A percentile compares a stretch with the other conserved stretches of the same genome.
phyloP scores from a whole-genome alignment of 331 rosid genomes.

The Arachis monticola region DNA sequence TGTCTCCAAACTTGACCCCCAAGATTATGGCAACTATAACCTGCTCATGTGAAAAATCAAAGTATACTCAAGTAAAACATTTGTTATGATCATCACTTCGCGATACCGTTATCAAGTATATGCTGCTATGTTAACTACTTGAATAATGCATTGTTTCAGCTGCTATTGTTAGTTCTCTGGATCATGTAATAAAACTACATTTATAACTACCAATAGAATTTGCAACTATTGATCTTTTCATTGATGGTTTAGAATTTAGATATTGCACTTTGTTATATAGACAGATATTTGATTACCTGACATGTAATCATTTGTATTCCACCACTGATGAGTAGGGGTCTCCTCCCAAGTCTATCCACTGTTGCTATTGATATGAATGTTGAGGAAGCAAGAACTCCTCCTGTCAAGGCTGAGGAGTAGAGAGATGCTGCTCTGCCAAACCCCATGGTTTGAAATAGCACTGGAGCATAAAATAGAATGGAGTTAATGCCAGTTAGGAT shows the following conservation, averaged over 20 bases:
- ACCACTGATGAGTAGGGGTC: conserved; percentile 75
- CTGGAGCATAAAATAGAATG: conserved; percentile 90
- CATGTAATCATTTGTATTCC: conserved; percentile 85
- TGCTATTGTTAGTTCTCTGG: conserved; percentile 17
- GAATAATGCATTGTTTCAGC: conserved; percentile 16
- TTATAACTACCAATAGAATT: background rate
- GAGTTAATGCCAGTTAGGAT: conserved; percentile 90
- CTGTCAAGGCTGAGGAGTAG: conserved; percentile 88
- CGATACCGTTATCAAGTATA: background rate
- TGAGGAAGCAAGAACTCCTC: conserved; percentile 81
- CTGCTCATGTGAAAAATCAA: conserved; percentile 40
- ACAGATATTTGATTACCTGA: conserved; percentile 57
- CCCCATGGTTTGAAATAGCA: conserved; percentile 89
- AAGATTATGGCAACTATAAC: conserved; percentile 60
- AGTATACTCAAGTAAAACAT: background rate
- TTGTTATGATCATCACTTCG: background rate
- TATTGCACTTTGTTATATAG: no score
- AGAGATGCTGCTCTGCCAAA: conserved; percentile 79
- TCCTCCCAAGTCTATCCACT: conserved; percentile 78
- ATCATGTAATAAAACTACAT: no score
- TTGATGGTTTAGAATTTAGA: no score
- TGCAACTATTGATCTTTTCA: no score
- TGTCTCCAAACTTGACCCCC: conserved; percentile 56
- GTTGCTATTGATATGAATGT: conserved; percentile 83
- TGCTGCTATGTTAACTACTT: background rate